Conservation (phyloP, 768 basidiomycete genomes). For the Lentinula boryana region DNA sequence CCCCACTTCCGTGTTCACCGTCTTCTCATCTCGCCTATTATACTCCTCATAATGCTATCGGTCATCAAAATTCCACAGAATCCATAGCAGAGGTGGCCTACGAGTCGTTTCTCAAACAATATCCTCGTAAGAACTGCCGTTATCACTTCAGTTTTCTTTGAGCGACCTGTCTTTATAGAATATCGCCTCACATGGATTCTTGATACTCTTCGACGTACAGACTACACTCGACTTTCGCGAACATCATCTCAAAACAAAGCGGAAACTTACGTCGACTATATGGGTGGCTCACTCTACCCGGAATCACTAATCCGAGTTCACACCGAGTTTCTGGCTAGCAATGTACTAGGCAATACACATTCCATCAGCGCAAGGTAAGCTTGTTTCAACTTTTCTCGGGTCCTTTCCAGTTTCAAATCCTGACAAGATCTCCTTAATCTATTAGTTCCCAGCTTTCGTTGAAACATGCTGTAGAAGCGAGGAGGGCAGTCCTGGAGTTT, state of each 20-base stretch:
- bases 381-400: conserved; percentile 3
- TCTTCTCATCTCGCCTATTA: conserved; percentile 20
- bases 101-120: conserved; percentile 34
- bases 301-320: conserved; percentile 71
- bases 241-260: conserved; percentile 22
- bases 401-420: conserved; percentile 4
- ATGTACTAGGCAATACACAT: conserved; percentile 78
- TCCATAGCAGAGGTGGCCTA: conserved; percentile 32
- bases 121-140: conserved; percentile 13
- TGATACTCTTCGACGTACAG: conserved; percentile 58
- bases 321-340: conserved; percentile 58
- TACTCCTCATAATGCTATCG: conserved; percentile 18
- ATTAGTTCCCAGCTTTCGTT: conserved; percentile 66
- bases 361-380: conserved; percentile 74
- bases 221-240: conserved; percentile 54
- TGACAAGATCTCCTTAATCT: background rate
- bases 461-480: conserved; percentile 60
- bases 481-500: conserved; percentile 67
- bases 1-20: conserved; percentile 25
- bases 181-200: conserved; percentile 67
- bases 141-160: conserved; percentile 17
- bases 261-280: conserved; percentile 82
- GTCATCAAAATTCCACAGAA: conserved; percentile 19
- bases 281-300: conserved; percentile 80
- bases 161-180: conserved; percentile 25